A percentile compares a stretch with the other conserved stretches of the same genome.
phyloP scores from a whole-genome alignment of 2,329 filamentous ascomycete species.

The Fusarium buxicola region DNA sequence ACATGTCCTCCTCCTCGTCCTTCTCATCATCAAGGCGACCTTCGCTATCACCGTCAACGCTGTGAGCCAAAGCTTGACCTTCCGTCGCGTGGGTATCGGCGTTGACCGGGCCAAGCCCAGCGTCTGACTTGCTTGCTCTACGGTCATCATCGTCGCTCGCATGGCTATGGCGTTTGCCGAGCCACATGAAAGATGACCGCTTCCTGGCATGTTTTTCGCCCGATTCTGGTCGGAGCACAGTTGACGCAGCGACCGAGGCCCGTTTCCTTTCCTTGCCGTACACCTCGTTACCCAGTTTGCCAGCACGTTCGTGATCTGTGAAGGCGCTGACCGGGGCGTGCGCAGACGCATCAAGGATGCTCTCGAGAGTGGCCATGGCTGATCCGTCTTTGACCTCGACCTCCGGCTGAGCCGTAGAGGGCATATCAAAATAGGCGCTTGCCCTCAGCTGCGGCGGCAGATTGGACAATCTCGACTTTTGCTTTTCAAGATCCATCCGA shows the following conservation, averaged over 20 bases:
- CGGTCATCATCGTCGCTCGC: slow-evolving; percentile 46
- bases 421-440: slow-evolving; percentile 88
- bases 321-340: slow-evolving; percentile 90
- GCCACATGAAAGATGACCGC: slow-evolving; percentile 61
- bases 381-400: slow-evolving; percentile 79
- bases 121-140: slow-evolving; percentile 27
- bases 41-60: slow-evolving; percentile 47
- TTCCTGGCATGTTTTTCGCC: slow-evolving; percentile 55
- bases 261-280: slow-evolving; percentile 73
- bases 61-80: slow-evolving; percentile 38
- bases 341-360: slow-evolving; percentile 89
- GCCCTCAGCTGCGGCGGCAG: slow-evolving; percentile 88
- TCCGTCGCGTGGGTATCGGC: slow-evolving; percentile 42
- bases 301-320: slow-evolving; percentile 87
- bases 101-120: slow-evolving; percentile 44
- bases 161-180: slow-evolving; percentile 55
- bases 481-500: slow-evolving; percentile 47
- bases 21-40: slow-evolving; percentile 47
- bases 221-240: slow-evolving; percentile 40
- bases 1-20: slow-evolving; percentile 59
- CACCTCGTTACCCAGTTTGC: slow-evolving; percentile 78
- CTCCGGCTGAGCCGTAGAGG: slow-evolving; percentile 60
- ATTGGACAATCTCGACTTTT: slow-evolving; percentile 52
- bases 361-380: slow-evolving; percentile 88
- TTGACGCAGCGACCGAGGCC: slow-evolving; percentile 50